Conservation (phyloP, 2,329 filamentous ascomycete species). For the Fusarium foetens region DNA sequence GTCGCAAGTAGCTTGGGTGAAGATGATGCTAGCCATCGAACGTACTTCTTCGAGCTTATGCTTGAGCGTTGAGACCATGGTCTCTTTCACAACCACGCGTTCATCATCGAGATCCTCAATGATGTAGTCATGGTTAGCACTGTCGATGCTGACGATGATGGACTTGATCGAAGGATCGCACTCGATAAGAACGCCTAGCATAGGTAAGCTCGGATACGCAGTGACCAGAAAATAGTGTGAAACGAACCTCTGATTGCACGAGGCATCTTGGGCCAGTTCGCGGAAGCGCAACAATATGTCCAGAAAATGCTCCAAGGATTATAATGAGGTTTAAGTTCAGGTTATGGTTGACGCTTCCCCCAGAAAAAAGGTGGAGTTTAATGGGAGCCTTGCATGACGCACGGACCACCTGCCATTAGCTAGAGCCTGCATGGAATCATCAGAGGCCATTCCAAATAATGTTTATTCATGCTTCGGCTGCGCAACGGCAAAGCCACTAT, state of each 20-base stretch:
- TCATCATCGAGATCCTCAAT: slow-evolving; percentile 84
- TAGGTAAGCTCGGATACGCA: neutral
- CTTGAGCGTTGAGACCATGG: slow-evolving; percentile 76
- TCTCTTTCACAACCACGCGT: slow-evolving; percentile 78
- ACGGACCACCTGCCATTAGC: neutral
- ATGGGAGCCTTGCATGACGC: slow-evolving; percentile 15
- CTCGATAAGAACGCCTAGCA: slow-evolving; percentile 76
- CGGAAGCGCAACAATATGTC: neutral
- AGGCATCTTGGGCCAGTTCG: slow-evolving; percentile 56
- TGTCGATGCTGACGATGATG: slow-evolving; percentile 82
- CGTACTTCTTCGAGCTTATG: slow-evolving; percentile 73
- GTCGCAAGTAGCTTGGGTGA: neutral
- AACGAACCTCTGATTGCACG: slow-evolving; percentile 65
- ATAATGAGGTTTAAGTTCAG: slow-evolving; percentile 7
- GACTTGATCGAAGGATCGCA: slow-evolving; percentile 90
- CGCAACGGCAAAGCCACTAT: slow-evolving; percentile 27
- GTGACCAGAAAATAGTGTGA: neutral
- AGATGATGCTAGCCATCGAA: neutral
- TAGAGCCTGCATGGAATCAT: slow-evolving; percentile 10
- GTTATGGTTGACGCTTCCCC: slow-evolving; percentile 9
- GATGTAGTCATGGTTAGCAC: slow-evolving; percentile 75
- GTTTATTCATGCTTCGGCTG: slow-evolving; percentile 9
- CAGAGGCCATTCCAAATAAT: slow-evolving; percentile 24
- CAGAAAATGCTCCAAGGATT: neutral
- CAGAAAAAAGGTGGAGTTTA: slow-evolving; percentile 12